These are phyloP conservation scores for Neopestalotiopsis sp. DNA, from an alignment of 2,329 filamentous ascomycete genomes.

Conservation along the genomic window DNA sequence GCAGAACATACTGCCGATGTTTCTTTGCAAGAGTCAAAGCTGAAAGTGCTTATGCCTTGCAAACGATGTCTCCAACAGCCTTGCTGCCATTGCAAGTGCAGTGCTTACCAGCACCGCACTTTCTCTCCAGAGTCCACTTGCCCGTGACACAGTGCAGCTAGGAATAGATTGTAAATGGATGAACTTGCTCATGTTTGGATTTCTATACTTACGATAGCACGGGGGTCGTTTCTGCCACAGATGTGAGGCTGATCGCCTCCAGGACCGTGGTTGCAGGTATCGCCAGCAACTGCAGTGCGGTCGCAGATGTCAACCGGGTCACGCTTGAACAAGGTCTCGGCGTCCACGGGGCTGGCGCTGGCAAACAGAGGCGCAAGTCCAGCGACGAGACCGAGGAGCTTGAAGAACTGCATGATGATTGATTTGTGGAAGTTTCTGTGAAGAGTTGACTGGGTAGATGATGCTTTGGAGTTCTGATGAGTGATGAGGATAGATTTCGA, in stretches of 20 bases:
- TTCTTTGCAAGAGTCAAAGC: neutral
- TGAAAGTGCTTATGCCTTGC: neutral
- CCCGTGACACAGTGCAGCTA: neutral
- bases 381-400: neutral
- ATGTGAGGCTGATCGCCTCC: neutral
- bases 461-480: neutral
- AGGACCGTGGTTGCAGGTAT: neutral
- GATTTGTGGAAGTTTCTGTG: neutral
- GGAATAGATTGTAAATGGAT: neutral
- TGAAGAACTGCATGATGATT: slow-evolving; percentile 6
- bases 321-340: neutral
- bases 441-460: neutral
- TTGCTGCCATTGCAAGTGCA: neutral
- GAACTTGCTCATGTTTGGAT: neutral
- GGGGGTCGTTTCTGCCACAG: slow-evolving; percentile 3
- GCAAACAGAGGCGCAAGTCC: neutral
- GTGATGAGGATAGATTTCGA: neutral
- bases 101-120: neutral
- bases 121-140: slow-evolving; percentile 4
- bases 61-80: neutral
- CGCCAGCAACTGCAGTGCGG: neutral
- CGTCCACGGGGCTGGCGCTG: neutral
- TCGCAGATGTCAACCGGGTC: neutral
- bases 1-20: neutral
- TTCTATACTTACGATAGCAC: neutral